phyloP scores from a whole-genome alignment of 768 basidiomycete genomes.

The Mycena metata region DNA sequence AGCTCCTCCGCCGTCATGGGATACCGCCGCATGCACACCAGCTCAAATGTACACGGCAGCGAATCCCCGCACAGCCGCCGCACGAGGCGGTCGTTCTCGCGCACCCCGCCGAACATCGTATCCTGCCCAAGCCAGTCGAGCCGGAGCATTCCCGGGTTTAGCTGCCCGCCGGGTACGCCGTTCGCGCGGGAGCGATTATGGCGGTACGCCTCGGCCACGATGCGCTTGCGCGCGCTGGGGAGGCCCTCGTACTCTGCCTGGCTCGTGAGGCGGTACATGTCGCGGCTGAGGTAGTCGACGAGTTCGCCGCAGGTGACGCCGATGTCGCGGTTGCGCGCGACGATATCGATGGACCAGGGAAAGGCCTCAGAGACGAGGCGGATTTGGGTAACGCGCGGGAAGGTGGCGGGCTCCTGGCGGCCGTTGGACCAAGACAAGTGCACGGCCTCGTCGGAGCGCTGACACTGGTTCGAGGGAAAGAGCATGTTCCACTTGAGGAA shows the following conservation, averaged over 20 bases:
- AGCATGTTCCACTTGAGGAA: slow-evolving; percentile 84
- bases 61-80: slow-evolving; percentile 59
- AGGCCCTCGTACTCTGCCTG: slow-evolving; percentile 67
- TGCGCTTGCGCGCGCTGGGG: slow-evolving; percentile 50
- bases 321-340: slow-evolving; percentile 56
- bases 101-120: slow-evolving; percentile 76
- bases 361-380: slow-evolving; percentile 66
- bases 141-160: slow-evolving; percentile 73
- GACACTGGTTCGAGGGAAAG: slow-evolving; percentile 70
- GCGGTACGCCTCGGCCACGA: slow-evolving; percentile 67
- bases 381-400: slow-evolving; percentile 68
- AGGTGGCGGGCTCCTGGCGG: slow-evolving; percentile 74
- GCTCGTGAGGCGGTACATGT: slow-evolving; percentile 64
- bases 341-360: slow-evolving; percentile 68
- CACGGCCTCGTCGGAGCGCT: slow-evolving; percentile 70
- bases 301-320: slow-evolving; percentile 81
- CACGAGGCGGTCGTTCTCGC: slow-evolving; percentile 58
- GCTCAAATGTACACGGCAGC: slow-evolving; percentile 71
- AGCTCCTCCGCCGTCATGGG: slow-evolving; percentile 65
- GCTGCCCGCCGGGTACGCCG: slow-evolving; percentile 77
- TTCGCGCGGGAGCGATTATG: slow-evolving; percentile 75
- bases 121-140: slow-evolving; percentile 75
- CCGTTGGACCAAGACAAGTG: slow-evolving; percentile 78
- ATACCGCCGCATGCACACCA: slow-evolving; percentile 65
- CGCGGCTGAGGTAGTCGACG: slow-evolving; percentile 65